Percentiles rank a stretch among this genome's conserved stretches.
Evolutionary conservation across 2,329 filamentous ascomycete genomes (phyloP).

Genomic region (Xylaria sp.): DNA sequence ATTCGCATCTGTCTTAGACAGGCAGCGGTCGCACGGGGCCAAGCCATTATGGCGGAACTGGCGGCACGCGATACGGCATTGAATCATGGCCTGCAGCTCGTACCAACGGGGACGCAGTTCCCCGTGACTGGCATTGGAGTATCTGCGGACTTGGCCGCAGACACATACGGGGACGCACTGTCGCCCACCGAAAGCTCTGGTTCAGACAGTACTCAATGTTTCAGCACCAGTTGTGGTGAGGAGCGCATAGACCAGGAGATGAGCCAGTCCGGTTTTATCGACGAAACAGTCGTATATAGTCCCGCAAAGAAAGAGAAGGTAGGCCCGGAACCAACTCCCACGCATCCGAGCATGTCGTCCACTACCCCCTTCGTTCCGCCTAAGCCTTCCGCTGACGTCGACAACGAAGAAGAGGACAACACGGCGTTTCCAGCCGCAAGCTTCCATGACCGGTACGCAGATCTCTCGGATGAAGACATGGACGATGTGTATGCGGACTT

Average conservation of each 20-base stretch:
- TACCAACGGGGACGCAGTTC: conserved; percentile 31
- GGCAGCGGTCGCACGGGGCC: conserved; percentile 32
- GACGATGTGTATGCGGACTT: conserved; percentile 54
- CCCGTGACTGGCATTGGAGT: conserved; percentile 13
- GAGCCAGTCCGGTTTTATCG: not conserved
- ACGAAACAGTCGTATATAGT: not conserved
- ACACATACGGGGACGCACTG: conserved; percentile 16
- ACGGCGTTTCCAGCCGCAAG: conserved; percentile 45
- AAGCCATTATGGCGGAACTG: conserved; percentile 31
- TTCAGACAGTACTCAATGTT: not conserved
- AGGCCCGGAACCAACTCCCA: not conserved
- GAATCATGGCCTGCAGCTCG: conserved; percentile 33
- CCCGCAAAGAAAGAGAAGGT: not conserved
- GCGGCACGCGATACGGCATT: conserved; percentile 33
- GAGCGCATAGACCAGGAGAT: not conserved
- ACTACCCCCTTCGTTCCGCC: not conserved
- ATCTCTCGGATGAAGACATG: conserved; percentile 39
- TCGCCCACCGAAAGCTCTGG: conserved; percentile 25
- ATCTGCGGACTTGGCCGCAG: not conserved
- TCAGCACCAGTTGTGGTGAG: not conserved
- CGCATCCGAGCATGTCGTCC: not conserved
- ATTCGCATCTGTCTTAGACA: conserved; percentile 44
- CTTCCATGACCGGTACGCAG: conserved; percentile 41
- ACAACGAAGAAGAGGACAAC: conserved; percentile 43
- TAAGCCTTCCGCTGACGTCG: conserved; percentile 1